Conservation (phyloP, 352 stramenopile species). For the Elongisporangium prolatum region DNA sequence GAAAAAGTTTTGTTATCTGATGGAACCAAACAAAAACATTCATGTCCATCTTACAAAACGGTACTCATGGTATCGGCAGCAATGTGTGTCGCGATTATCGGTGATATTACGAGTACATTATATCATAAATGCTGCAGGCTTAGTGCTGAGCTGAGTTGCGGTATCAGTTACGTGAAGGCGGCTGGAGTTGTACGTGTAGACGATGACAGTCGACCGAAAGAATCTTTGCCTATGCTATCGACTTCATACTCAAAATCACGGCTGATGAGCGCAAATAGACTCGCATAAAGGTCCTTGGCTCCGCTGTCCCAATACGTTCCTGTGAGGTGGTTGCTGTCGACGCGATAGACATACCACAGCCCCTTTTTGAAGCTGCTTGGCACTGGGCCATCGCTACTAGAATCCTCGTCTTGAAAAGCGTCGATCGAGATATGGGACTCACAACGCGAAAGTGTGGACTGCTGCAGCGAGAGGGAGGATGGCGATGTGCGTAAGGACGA, state of each 20-base stretch:
- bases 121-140: no score
- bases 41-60: no score
- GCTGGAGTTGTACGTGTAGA: no score
- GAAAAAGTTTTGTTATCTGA: no score
- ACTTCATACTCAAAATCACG: constrained; percentile 50
- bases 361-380: constrained; percentile 41
- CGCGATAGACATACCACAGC: constrained; percentile 76
- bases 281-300: constrained; percentile 56
- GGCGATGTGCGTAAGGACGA: constrained; percentile 12
- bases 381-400: constrained; percentile 1
- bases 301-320: constrained; percentile 69
- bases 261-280: constrained; percentile 62
- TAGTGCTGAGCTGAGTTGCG: no score
- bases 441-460: constrained; percentile 35
- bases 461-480: constrained; percentile 27
- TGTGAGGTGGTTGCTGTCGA: constrained; percentile 70
- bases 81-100: no score
- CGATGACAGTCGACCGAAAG: no score
- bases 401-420: constrained; percentile 38
- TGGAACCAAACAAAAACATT: no score
- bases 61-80: no score
- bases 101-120: no score
- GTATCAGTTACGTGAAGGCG: no score
- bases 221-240: no score
- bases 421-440: constrained; percentile 77